A percentile compares a stretch with the other conserved stretches of the same genome.
Conservation (phyloP, 768 basidiomycete genomes). For the Naganishia vaughanmartiniae region DNA sequence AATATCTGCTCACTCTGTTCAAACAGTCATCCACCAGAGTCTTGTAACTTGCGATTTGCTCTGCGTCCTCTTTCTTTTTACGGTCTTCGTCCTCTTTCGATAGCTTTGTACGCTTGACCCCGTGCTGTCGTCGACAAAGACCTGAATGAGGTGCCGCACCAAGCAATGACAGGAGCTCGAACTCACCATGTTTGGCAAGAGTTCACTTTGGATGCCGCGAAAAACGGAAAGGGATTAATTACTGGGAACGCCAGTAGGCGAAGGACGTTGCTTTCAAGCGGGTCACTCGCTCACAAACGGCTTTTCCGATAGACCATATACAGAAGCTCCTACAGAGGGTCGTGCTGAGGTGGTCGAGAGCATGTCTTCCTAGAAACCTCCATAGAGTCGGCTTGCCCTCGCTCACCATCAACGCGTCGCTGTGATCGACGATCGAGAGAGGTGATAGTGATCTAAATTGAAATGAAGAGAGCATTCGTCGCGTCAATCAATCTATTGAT, state of each 20-base stretch:
- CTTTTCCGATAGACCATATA: no score
- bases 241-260: no score
- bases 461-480: not conserved
- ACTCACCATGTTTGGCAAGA: no score
- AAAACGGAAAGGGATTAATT: no score
- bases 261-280: no score
- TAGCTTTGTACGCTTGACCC: constrained; percentile 47
- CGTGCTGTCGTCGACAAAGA: constrained; percentile 45
- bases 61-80: constrained; percentile 66
- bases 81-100: constrained; percentile 57
- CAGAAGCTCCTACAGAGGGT: no score
- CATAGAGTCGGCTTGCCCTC: not conserved
- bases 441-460: not conserved
- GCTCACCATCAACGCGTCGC: not conserved
- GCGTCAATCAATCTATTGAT: no score
- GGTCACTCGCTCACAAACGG: no score
- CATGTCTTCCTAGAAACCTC: no score
- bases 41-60: constrained; percentile 74
- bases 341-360: no score
- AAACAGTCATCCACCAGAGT: constrained; percentile 65
- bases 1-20: constrained; percentile 57
- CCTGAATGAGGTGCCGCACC: not conserved
- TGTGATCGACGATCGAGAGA: not conserved
- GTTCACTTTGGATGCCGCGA: no score
- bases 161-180: no score